A percentile compares a stretch with the other conserved stretches of the same genome.
phyloP scores from a whole-genome alignment of 257 asterid genomes.

The Agastache rugosa region DNA sequence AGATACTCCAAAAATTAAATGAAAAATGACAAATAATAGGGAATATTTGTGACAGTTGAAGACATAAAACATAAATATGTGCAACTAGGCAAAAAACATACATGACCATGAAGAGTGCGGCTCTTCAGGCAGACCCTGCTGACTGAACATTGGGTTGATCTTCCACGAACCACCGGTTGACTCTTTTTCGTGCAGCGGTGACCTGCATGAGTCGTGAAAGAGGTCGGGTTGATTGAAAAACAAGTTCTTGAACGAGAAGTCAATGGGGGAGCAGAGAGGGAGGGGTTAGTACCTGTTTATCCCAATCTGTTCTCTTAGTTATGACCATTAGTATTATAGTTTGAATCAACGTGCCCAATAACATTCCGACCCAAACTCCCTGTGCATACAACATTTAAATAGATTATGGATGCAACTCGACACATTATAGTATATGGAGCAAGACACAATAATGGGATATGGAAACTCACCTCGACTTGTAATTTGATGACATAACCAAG shows the following conservation, averaged over 20 bases:
- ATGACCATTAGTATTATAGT: slow-evolving; percentile 50
- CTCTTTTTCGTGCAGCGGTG: slow-evolving; percentile 43
- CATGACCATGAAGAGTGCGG: neutral
- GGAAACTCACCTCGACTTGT: slow-evolving; percentile 56
- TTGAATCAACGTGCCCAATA: slow-evolving; percentile 60
- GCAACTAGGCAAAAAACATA: neutral
- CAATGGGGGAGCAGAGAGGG: neutral
- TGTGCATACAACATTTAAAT: neutral
- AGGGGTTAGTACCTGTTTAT: slow-evolving; percentile 48
- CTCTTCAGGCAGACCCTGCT: slow-evolving; percentile 33
- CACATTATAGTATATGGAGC: neutral
- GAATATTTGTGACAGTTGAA: neutral
- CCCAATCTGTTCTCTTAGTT: slow-evolving; percentile 69
- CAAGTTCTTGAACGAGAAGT: neutral
- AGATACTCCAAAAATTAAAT: neutral
- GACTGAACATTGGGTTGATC: slow-evolving; percentile 32
- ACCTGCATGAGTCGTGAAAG: slow-evolving; percentile 36
- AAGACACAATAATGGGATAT: neutral
- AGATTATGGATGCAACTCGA: neutral
- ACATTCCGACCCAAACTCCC: slow-evolving; percentile 86
- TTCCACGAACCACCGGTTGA: slow-evolving; percentile 48
- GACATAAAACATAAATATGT: neutral
- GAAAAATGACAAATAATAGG: neutral
- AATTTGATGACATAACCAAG: slow-evolving; percentile 60
- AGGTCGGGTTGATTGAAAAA: neutral